Evolutionary conservation across 225 moss, liverwort and hornwort species (phyloP).

Genomic region (Polytrichum commune): DNA sequence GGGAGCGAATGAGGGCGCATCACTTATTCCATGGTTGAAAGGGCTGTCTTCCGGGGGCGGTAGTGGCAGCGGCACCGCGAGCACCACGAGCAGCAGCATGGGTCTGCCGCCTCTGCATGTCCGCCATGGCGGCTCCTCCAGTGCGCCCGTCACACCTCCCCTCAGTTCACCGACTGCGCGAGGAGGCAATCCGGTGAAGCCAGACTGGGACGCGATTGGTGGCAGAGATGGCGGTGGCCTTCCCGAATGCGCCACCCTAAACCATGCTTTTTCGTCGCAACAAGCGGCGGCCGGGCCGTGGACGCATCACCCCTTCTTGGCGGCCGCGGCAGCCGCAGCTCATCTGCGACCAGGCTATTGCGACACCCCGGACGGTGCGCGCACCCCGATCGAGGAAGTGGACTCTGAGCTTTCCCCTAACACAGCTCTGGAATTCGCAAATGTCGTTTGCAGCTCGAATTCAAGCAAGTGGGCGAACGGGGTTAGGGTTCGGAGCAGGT

Average conservation of each 20-base stretch:
- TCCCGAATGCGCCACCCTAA: constrained; percentile 36
- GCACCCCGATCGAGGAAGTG: constrained; percentile 82
- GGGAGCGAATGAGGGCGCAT: constrained; percentile 68
- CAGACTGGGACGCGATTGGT: constrained; percentile 73
- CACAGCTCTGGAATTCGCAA: constrained; percentile 64
- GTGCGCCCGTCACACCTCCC: constrained; percentile 89
- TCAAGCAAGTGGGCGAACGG: constrained; percentile 86
- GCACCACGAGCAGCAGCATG: constrained; percentile 54
- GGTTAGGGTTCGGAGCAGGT: constrained; percentile 53
- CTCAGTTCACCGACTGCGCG: constrained; percentile 71
- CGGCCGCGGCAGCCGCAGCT: constrained; percentile 36
- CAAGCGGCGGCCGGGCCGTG: constrained; percentile 39
- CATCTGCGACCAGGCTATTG: constrained; percentile 44
- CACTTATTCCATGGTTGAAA: constrained; percentile 91
- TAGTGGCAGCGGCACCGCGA: constrained; percentile 54
- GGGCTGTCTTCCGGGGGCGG: constrained; percentile 72
- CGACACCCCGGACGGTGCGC: constrained; percentile 74
- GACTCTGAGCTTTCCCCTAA: constrained; percentile 60
- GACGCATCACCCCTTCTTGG: constrained; percentile 70
- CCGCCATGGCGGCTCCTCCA: constrained; percentile 74
- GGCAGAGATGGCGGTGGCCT: constrained; percentile 40
- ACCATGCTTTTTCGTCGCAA: constrained; percentile 46
- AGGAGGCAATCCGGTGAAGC: constrained; percentile 65
- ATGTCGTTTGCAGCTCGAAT: constrained; percentile 37
- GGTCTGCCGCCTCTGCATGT: constrained; percentile 79